Percentiles rank a stretch among this genome's conserved stretches.
Conservation (phyloP, 1,284 basidiomycete genomes). For the Ustilago sp. region DNA sequence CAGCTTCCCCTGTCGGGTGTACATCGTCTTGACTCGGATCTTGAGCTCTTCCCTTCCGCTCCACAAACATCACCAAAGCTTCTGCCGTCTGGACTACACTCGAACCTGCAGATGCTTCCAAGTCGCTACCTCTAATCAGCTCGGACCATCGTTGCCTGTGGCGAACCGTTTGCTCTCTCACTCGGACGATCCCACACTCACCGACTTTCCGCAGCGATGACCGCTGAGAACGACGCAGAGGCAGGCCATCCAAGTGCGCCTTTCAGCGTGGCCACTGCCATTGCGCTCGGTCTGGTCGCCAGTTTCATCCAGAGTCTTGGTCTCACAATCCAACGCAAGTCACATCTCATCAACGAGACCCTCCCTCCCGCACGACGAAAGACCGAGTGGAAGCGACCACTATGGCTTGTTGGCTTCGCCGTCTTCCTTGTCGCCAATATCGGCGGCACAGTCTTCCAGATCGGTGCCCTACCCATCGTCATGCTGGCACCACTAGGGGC, state of each 20-base stretch:
- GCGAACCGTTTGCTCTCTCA: background rate
- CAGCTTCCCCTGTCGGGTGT: background rate
- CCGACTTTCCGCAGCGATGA: conserved; percentile 10
- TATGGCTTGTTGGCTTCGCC: conserved; percentile 76
- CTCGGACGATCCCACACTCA: background rate
- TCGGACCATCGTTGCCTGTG: conserved; percentile 13
- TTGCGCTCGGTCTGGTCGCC: conserved; percentile 80
- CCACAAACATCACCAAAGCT: background rate
- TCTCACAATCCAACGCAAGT: conserved; percentile 93
- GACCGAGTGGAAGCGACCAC: conserved; percentile 62
- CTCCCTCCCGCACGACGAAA: conserved; percentile 73
- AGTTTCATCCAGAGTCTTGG: conserved; percentile 90
- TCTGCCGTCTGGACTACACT: background rate
- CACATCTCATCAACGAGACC: conserved; percentile 86
- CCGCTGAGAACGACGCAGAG: background rate
- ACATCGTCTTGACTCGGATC: background rate
- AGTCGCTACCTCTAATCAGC: conserved; percentile 1
- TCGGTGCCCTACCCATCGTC: conserved; percentile 79
- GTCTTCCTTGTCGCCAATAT: conserved; percentile 80
- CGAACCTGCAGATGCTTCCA: conserved; percentile 9
- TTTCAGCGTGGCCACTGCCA: conserved; percentile 57
- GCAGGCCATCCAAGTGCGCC: conserved; percentile 28
- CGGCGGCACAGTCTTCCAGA: conserved; percentile 92
- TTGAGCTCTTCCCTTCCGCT: background rate
- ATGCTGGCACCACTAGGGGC: conserved; percentile 81